Conservation (phyloP, 768 basidiomycete species). For the Trametes meyenii region DNA sequence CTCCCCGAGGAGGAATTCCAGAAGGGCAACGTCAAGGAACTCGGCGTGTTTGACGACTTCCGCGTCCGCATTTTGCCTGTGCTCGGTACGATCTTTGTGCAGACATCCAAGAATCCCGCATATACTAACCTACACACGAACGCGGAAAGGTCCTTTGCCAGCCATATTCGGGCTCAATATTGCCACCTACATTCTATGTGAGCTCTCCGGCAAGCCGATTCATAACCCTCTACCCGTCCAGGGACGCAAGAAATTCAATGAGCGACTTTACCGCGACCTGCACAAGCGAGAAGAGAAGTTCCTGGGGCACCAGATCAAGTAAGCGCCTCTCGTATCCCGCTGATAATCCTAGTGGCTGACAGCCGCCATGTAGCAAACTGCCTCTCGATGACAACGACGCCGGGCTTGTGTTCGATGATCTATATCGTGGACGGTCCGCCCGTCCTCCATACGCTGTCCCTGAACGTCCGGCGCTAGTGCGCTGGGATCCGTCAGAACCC, state of each 20-base stretch:
- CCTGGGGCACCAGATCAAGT: constrained; percentile 60
- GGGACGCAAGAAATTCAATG: constrained; percentile 81
- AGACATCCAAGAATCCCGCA: not conserved
- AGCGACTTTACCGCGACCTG: constrained; percentile 77
- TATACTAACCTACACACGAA: not conserved
- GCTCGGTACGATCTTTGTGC: constrained; percentile 53
- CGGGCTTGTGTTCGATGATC: constrained; percentile 83
- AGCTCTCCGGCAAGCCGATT: constrained; percentile 83
- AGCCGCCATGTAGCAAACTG: constrained; percentile 52
- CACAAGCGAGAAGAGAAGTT: constrained; percentile 72
- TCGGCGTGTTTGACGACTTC: constrained; percentile 91
- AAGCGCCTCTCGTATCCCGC: constrained; percentile 28
- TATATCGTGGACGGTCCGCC: constrained; percentile 76
- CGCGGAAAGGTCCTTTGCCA: constrained; percentile 68
- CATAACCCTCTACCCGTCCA: constrained; percentile 84
- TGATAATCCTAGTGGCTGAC: not conserved
- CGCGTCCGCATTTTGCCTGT: constrained; percentile 93
- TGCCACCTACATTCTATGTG: constrained; percentile 86
- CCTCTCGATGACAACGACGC: constrained; percentile 86
- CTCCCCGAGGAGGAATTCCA: constrained; percentile 90
- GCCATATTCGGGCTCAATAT: constrained; percentile 90
- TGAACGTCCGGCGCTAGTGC: constrained; percentile 68
- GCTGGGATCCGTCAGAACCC: constrained; percentile 75
- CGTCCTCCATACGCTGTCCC: constrained; percentile 80
- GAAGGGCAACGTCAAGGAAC: constrained; percentile 86